Percentiles rank a stretch among this genome's conserved stretches.
phyloP scores from a whole-genome alignment of 805 yeast genomes.

The Aciculoconidium aculeatum region DNA sequence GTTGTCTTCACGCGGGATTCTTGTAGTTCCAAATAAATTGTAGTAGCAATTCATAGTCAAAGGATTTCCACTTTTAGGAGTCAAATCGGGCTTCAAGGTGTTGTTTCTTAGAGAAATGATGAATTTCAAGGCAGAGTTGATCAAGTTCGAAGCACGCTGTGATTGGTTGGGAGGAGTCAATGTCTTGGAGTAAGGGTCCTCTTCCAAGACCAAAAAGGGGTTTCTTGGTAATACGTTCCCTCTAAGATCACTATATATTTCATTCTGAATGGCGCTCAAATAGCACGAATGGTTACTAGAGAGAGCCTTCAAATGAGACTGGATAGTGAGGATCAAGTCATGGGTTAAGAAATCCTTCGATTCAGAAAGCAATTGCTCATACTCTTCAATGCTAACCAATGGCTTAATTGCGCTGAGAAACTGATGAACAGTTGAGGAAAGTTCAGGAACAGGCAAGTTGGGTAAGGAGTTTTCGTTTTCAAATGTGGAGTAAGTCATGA shows the following conservation, averaged over 20 bases:
- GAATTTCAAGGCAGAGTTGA: constrained; percentile 63
- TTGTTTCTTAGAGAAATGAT: constrained; percentile 52
- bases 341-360: constrained; percentile 43
- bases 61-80: constrained; percentile 45
- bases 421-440: constrained; percentile 46
- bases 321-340: constrained; percentile 40
- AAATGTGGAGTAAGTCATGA: constrained; percentile 21
- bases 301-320: constrained; percentile 47
- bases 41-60: constrained; percentile 65
- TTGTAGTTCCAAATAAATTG: constrained; percentile 64
- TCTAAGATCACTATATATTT: constrained; percentile 54
- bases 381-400: constrained; percentile 48
- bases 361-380: constrained; percentile 35
- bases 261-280: constrained; percentile 48
- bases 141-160: constrained; percentile 61
- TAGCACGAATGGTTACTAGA: constrained; percentile 41
- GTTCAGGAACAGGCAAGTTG: constrained; percentile 55
- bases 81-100: constrained; percentile 50
- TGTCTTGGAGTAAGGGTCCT: constrained; percentile 58
- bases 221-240: constrained; percentile 71
- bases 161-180: constrained; percentile 59
- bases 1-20: constrained; percentile 34
- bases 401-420: constrained; percentile 56
- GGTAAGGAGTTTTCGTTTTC: constrained; percentile 44
- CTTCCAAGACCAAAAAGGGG: constrained; percentile 69